Base-by-base conservation (phyloP, 495 filamentous ascomycete species). In the Chlorociboria aeruginascens region DNA sequence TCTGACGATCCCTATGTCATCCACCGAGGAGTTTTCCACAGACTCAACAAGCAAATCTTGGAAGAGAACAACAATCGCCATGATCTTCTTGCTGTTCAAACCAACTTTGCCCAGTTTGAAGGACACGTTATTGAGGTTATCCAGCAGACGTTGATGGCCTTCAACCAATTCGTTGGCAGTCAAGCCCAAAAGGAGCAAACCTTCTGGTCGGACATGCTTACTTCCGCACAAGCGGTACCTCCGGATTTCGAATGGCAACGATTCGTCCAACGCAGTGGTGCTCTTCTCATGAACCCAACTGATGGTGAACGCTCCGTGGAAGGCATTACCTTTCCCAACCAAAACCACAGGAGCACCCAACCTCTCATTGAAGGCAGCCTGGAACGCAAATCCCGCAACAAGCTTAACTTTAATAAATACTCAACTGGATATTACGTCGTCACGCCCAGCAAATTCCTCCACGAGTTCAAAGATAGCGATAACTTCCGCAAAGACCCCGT, bases 401-500 rank as follows among this genome's bases (percentile, higher is more conserved):
- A 87, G 50, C 69, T 79, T 33, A 73, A 72, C 52, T 77, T 87
- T 66, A 76, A 76, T 56, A 82, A 82, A 49, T 95, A 85, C 65
- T 81, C 74, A 48, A 77, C 85, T 1, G 75, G 72, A 49, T 95
- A 89, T 70, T 98, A 95, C 58, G 89, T 90, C 40, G 78, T 97
- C 28, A 95, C 88, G 3, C 82, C 83, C 0, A 73, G 81, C 16
- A 82, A 83, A 52, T 98, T 82, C 65, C 69, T 98, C 40, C 92
- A 97, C 65, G 92, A 97, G 60, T 97, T 93, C 73, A 94, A 94
- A 63, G 86, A 90, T 58, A 81, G 81, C 60, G 90, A 98, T 63
- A 82, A 95, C 60, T 68, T 85, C 59, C 75, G 73, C 44, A 74
- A 75, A 54, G 93, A 98, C 50, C 89, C 90, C 7, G 64, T 68